Evolutionary conservation across 1,284 basidiomycete genomes (phyloP), one percentile per base, ranked within the genome.

Genomic region (Coniferiporia weirii): DNA sequence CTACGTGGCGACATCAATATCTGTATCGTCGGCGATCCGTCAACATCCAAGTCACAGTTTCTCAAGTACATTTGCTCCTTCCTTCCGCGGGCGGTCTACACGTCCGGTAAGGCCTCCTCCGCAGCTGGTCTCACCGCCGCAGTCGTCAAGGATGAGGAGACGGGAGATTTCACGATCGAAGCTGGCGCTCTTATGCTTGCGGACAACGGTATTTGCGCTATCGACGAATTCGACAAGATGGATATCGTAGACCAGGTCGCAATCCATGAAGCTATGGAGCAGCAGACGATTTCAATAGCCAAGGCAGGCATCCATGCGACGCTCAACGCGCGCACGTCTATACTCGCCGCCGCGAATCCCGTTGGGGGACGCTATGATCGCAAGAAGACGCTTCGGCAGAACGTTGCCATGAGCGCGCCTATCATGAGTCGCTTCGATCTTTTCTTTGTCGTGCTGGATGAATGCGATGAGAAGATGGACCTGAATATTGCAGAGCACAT

Each of bases 151-250:
- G 97, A 99, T 70, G 96, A 99, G 75, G 97, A 99, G 74, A 96
- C 96, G 0, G 96, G 96, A 49, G 97, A 99, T 70, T 99, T 99
- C 76, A 99, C 97, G 0, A 99, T 99, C 69, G 97, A 99, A 77
- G 97, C 96, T 8, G 95, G 95, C 55, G 97, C 97, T 0, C 82
- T 99, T 64, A 99, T 99, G 97, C 83, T 99, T 3, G 97, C 97
- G 6, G 97, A 99, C 77, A 99, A 99, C 66, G 97, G 97, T 19
- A 98, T 99, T 71, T 99, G 97, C 70, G 95, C 96, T 13, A 99
- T 99, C 68, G 97, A 99, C 77, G 97, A 99, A 73, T 99, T 99
- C 71, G 96, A 99, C 83, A 99, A 99, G 77, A 99, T 99, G 97
- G 96, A 99, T 72, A 84, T 98, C 51, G 87, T 93, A 1, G 97